Conservation (phyloP, 176 grass and related monocot genomes). For the Ensete glaucum region DNA sequence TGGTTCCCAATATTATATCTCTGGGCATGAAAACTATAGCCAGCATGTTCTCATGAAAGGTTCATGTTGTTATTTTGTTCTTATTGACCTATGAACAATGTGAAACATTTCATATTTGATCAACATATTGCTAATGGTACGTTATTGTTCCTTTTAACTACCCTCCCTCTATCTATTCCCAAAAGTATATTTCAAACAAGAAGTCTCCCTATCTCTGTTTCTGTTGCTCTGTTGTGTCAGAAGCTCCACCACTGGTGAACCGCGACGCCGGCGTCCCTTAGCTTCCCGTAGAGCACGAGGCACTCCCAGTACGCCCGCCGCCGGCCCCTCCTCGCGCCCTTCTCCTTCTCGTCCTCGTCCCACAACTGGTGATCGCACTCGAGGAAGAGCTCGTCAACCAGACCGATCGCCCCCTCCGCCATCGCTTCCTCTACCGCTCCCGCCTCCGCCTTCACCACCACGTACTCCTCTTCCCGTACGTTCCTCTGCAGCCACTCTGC, state of each 20-base stretch:
- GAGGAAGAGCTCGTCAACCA: constrained; percentile 49
- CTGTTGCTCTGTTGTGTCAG: not conserved
- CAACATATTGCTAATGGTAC: too few species aligned
- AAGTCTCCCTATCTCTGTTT: not conserved
- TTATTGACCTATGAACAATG: too few species aligned
- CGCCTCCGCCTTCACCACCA: constrained; percentile 48
- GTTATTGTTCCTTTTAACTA: too few species aligned
- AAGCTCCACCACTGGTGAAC: constrained; percentile 63
- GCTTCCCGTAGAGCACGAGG: constrained; percentile 39
- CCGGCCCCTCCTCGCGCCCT: constrained; percentile 3
- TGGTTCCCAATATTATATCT: too few species aligned
- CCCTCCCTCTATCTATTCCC: too few species aligned
- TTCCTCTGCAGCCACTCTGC: constrained; percentile 45
- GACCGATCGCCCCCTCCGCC: constrained; percentile 21
- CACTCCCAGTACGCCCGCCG: constrained; percentile 51
- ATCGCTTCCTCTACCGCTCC: constrained; percentile 25
- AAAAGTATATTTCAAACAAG: too few species aligned
- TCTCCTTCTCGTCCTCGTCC: not conserved
- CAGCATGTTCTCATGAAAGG: too few species aligned
- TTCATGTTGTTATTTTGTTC: too few species aligned
- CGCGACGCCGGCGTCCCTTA: constrained; percentile 44
- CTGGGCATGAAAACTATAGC: too few species aligned
- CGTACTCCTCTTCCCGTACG: constrained; percentile 48
- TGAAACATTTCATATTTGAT: too few species aligned
- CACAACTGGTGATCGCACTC: constrained; percentile 33